These are phyloP conservation scores for Penicillium sp. DNA, from an alignment of 2,329 filamentous ascomycete genomes.

Conservation along the genomic window DNA sequence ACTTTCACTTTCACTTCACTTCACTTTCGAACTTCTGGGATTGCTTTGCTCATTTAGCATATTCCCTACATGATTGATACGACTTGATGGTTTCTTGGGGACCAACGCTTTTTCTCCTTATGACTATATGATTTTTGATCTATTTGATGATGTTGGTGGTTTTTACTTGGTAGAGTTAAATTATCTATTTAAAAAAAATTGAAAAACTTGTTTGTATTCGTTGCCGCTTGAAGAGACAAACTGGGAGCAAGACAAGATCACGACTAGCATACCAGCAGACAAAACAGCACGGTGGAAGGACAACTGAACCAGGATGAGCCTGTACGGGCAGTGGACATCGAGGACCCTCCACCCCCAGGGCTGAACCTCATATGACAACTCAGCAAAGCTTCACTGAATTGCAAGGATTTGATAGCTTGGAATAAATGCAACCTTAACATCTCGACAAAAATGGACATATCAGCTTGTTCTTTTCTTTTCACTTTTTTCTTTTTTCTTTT, in stretches of 20 bases:
- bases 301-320: background rate
- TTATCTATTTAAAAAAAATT: conserved; percentile 2
- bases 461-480: too few species aligned
- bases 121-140: conserved; percentile 10
- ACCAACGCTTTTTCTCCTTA: background rate
- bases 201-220: background rate
- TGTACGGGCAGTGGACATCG: background rate
- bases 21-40: background rate
- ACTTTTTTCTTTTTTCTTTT: too few species aligned
- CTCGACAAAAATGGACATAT: too few species aligned
- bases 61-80: conserved; percentile 17
- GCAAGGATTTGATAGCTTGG: too few species aligned
- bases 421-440: too few species aligned
- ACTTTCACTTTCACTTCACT: background rate
- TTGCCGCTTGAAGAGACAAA: background rate
- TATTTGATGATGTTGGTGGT: conserved; percentile 2
- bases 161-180: background rate
- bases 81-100: conserved; percentile 15
- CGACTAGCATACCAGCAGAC: background rate
- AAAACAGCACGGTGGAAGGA: background rate
- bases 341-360: too few species aligned
- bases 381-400: too few species aligned
- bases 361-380: too few species aligned
- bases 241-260: background rate
- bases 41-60: conserved; percentile 9